Evolutionary conservation across 495 filamentous ascomycete genomes (phyloP).

Genomic region (Pseudevernia furfuracea): DNA sequence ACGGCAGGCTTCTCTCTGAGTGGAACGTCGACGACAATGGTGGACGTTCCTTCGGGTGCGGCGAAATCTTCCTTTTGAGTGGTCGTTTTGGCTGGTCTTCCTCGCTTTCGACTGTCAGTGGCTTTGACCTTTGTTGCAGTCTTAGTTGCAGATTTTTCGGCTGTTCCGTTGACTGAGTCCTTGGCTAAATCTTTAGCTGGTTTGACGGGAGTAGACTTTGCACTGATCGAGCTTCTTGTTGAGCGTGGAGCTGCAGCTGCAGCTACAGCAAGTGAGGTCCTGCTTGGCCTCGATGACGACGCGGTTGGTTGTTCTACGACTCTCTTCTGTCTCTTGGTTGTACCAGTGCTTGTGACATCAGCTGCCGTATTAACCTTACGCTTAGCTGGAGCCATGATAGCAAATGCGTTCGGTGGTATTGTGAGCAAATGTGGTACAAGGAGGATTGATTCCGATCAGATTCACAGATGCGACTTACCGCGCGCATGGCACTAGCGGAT

Average conservation of each 20-base stretch:
- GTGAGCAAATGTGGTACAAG: not conserved
- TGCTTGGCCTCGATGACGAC: conserved; percentile 22
- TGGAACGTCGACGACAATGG: not conserved
- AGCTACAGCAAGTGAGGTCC: conserved; percentile 15
- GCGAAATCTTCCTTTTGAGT: not conserved
- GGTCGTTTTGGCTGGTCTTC: conserved; percentile 5
- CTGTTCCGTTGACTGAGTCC: conserved; percentile 8
- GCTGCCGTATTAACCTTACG: conserved; percentile 5
- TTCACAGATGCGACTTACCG: conserved; percentile 1
- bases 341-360: not conserved
- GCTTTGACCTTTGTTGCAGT: conserved; percentile 9
- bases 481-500: conserved; percentile 8
- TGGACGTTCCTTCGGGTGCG: not conserved
- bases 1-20: not conserved
- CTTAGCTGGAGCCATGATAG: conserved; percentile 9
- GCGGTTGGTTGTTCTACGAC: conserved; percentile 20
- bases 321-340: conserved; percentile 17
- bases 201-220: conserved; percentile 7
- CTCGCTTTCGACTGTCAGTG: conserved; percentile 14
- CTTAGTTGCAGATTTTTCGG: conserved; percentile 14
- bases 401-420: not conserved
- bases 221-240: conserved; percentile 14
- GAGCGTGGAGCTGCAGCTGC: conserved; percentile 8
- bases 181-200: conserved; percentile 10
- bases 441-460: not conserved